Percentiles rank a stretch among this genome's conserved stretches.
Evolutionary conservation across 768 basidiomycete genomes (phyloP).

Genomic region (Rhodotorula taiwanensis): DNA sequence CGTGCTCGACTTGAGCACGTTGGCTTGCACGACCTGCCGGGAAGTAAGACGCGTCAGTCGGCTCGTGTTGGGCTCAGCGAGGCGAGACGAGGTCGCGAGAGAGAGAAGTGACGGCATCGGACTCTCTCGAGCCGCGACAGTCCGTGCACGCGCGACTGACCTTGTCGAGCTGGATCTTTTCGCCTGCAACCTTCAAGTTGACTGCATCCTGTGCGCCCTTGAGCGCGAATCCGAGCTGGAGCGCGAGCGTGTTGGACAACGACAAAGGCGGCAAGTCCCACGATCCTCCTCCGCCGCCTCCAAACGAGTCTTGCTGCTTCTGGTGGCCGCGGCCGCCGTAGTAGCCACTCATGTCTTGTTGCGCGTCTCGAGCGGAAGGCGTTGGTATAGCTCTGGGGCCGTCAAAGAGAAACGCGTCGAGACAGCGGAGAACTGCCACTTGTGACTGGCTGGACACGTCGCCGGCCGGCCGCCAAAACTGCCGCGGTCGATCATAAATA

Average conservation of each 20-base stretch:
- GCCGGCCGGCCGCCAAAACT: too few relatives aligned
- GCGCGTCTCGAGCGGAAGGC: too few relatives aligned
- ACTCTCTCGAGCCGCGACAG: too few relatives aligned
- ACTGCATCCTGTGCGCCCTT: slow-evolving; percentile 11
- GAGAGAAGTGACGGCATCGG: not conserved
- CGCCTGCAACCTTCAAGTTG: slow-evolving; percentile 12
- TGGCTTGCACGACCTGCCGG: slow-evolving; percentile 29
- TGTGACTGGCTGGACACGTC: too few relatives aligned
- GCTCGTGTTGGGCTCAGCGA: not conserved
- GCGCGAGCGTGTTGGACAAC: slow-evolving; percentile 11
- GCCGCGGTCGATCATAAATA: too few relatives aligned
- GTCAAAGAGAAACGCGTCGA: too few relatives aligned
- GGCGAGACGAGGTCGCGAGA: not conserved
- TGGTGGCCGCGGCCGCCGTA: slow-evolving; percentile 17
- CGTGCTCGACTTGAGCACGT: slow-evolving; percentile 33
- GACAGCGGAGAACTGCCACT: too few relatives aligned
- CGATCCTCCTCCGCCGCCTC: not conserved
- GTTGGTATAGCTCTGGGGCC: too few relatives aligned
- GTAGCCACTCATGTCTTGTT: too few relatives aligned
- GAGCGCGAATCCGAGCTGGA: slow-evolving; percentile 24
- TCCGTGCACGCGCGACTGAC: not conserved
- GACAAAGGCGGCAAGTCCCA: slow-evolving; percentile 26
- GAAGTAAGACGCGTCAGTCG: not conserved
- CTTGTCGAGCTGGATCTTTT: slow-evolving; percentile 26
- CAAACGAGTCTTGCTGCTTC: slow-evolving; percentile 22